Evolutionary conservation across 306 rosid species (phyloP), one percentile per base, ranked within the genome.

Genomic region (Acacia melanoxylon): DNA sequence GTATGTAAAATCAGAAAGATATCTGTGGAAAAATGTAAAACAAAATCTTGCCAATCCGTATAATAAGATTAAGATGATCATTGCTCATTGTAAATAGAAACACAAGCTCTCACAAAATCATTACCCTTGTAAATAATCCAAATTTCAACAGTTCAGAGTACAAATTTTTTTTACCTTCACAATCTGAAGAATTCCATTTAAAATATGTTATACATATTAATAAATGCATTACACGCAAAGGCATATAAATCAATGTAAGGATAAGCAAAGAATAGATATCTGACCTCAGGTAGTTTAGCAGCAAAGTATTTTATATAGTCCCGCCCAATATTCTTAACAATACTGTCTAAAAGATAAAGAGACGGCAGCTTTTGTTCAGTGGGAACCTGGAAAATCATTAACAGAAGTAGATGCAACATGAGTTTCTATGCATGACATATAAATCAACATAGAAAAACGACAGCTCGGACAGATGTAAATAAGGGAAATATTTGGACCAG

Each of bases 331-430:
- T 96, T 96, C 97, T 96, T 96, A 46, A 96, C 99, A 76, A 96
- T 96, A 87, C 99, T 96, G 91, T 96, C 99, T 79, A 96, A 84
- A 80, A 96, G 98, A 89, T 96, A 96, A 77, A 96, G 99, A 27
- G 99, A 94, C 9, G 99, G 99, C 66, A 96, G 91, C 91, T 96
- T 96, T 80, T 93, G 98, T 20, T 96, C 99, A 77, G 87, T 91
- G 49, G 98, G 90, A 84, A 96, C 99, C 98, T 96, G 97, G 67
- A 92, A 85, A 85, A 65, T 74, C 78, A 81, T 49, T 52, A 68
- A 78, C 62, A 58, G 13, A 15, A 81, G 86, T 77, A 80, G 85
- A 76, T 63, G 72, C 62, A 74, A 72, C 45, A 2, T 59, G 40
- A 72, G 73, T 69, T 35, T 76, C 20, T 65, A 63, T 56, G 20